Conservation (phyloP, 2,329 filamentous ascomycete species). For the Biscogniauxia sp. region DNA sequence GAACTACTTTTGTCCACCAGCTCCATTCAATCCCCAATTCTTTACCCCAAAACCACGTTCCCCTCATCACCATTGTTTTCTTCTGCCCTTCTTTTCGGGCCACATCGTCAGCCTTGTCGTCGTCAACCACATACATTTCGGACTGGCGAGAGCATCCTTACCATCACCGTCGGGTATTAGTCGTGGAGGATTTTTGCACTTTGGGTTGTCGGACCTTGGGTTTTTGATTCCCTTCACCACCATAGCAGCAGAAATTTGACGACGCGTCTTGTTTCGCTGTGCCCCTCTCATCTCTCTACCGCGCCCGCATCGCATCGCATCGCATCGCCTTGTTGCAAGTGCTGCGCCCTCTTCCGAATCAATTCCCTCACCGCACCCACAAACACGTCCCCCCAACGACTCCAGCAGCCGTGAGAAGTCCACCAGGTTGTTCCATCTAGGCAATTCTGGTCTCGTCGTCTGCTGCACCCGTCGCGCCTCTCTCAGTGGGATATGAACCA, state of each 20-base stretch:
- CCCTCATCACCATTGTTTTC: slow-evolving; percentile 30
- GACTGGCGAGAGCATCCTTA: slow-evolving; percentile 27
- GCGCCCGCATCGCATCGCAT: not conserved
- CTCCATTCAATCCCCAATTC: slow-evolving; percentile 35
- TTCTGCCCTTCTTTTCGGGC: slow-evolving; percentile 18
- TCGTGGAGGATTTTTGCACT: slow-evolving; percentile 30
- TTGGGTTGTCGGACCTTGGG: slow-evolving; percentile 19
- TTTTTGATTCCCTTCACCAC: slow-evolving; percentile 16
- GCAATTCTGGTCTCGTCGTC: slow-evolving; percentile 24
- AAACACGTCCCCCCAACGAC: slow-evolving; percentile 6
- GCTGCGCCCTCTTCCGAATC: slow-evolving; percentile 5
- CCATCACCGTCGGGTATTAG: slow-evolving; percentile 30
- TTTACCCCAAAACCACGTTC: slow-evolving; percentile 34
- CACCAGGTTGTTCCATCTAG: slow-evolving; percentile 21
- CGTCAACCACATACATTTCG: slow-evolving; percentile 20
- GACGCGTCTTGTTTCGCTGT: slow-evolving; percentile 17
- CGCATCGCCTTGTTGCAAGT: not conserved
- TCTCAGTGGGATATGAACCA: slow-evolving; percentile 50
- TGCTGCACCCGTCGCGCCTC: slow-evolving; percentile 21
- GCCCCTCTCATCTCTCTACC: slow-evolving; percentile 9
- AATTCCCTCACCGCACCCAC: not conserved
- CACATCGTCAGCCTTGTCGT: slow-evolving; percentile 23
- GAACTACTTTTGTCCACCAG: slow-evolving; percentile 34
- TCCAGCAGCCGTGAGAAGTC: slow-evolving; percentile 17
- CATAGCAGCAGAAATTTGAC: slow-evolving; percentile 5